phyloP scores from a whole-genome alignment of 192 early-diverging fungal genomes.

The Coemansia sp. region DNA sequence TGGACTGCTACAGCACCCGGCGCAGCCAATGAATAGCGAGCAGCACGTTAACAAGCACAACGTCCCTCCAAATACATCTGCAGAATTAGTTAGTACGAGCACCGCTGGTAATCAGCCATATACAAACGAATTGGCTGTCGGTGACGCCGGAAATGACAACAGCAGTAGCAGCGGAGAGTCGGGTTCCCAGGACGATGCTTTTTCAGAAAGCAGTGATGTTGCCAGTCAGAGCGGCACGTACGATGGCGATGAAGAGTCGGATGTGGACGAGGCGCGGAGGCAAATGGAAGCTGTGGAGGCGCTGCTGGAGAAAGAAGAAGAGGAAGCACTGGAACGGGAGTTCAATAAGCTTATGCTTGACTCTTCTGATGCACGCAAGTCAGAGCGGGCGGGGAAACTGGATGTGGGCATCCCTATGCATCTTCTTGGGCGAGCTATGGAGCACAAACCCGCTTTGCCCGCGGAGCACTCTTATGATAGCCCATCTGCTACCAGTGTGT shows the following conservation, averaged over 20 bases:
- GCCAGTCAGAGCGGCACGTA: neutral
- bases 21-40: neutral
- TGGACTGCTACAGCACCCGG: neutral
- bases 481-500: neutral
- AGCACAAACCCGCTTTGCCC: slow-evolving; percentile 6
- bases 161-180: neutral
- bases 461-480: neutral
- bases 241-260: slow-evolving; percentile 38
- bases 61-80: neutral
- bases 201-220: neutral
- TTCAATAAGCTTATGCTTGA: slow-evolving; percentile 91
- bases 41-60: neutral
- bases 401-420: slow-evolving; percentile 89
- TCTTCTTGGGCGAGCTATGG: slow-evolving; percentile 44
- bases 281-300: slow-evolving; percentile 68
- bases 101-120: neutral
- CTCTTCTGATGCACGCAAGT: slow-evolving; percentile 78
- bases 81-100: neutral
- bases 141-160: neutral
- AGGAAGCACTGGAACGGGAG: slow-evolving; percentile 87
- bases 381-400: slow-evolving; percentile 58
- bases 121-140: neutral
- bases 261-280: slow-evolving; percentile 55
- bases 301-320: slow-evolving; percentile 69
- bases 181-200: neutral